Percentiles rank a stretch among this genome's conserved stretches.
phyloP scores from a whole-genome alignment of 208 protist genomes.

The Zelonia costaricensis region DNA sequence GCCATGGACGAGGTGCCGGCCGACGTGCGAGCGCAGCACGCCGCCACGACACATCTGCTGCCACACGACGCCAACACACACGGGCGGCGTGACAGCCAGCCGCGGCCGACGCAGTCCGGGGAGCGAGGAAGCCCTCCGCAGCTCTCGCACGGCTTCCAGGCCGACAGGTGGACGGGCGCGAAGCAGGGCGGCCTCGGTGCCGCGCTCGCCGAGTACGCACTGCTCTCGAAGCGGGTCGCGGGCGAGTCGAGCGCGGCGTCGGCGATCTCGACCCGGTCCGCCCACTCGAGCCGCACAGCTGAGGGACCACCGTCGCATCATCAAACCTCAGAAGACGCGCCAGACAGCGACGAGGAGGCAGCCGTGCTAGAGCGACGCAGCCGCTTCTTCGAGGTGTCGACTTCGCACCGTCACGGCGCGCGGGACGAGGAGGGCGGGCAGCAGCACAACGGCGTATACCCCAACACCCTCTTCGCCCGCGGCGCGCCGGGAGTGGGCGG shows the following conservation, averaged over 20 bases:
- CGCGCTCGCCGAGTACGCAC: neutral
- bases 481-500: too few species aligned
- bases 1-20: constrained; percentile 1
- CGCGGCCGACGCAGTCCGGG: too few species aligned
- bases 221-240: neutral
- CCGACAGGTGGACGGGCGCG: neutral
- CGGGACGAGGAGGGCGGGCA: neutral
- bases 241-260: neutral
- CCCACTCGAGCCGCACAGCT: constrained; percentile 1
- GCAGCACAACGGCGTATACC: neutral
- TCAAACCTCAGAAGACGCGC: too few species aligned
- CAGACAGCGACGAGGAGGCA: constrained; percentile 17
- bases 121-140: too few species aligned
- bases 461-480: too few species aligned
- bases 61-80: too few species aligned
- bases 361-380: constrained; percentile 3
- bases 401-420: neutral
- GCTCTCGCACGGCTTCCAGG: too few species aligned
- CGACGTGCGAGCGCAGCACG: neutral
- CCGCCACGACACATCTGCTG: neutral
- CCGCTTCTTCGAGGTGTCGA: constrained; percentile 9
- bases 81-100: too few species aligned
- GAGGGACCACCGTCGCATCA: too few species aligned
- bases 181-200: neutral
- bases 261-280: neutral